Evolutionary conservation across 169 alveolate genomes (phyloP), one percentile per base, ranked within the genome.

Genomic region (Eimeria falciformis): DNA sequence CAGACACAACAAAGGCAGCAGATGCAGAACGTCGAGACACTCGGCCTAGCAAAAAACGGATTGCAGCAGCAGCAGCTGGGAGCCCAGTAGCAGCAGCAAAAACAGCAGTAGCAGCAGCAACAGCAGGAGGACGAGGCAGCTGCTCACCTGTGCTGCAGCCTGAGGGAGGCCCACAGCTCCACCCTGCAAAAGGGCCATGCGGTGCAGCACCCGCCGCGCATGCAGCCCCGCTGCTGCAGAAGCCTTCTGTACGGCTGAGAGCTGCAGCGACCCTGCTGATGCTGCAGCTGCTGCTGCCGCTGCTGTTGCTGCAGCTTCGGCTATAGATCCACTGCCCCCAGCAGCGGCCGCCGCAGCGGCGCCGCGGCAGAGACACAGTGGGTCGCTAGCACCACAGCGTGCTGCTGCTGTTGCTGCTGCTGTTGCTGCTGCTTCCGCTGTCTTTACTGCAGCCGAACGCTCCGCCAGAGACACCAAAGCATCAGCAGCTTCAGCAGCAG

Each of bases 191-290:
- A 47, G 62, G 27, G 87, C 87, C 33, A 77, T 46, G 1, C 87
- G 87, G 21, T 77, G 87, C 87, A 77, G 87, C 87, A 77, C 69
- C 87, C 87, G 87, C 69, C 50, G 87, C 47, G 87, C 87, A 0
- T 77, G 71, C 2, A 77, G 45, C 4, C 29, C 87, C 14, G 87
- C 87, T 25, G 87, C 87, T 37, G 87, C 87, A 77, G 53, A 77
- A 25, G 87, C 87, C 3, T 65, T 47, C 5, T 46, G 27, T 47
- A 77, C 69, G 45, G 69, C 71, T 3, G 87, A 27, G 40, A 77
- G 87, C 25, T 53, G 46, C 9, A 77, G 87, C n/a, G 69, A 11
- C 0, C 37, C 87, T 77, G 87, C 87, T 77, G 71, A 65, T 77
- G 65, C 87, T 23, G 21, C 71, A 2, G 27, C 87, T 47, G 87